Base-by-base conservation (phyloP, 2,329 filamentous ascomycete species). In the Fusarium equiseti region DNA sequence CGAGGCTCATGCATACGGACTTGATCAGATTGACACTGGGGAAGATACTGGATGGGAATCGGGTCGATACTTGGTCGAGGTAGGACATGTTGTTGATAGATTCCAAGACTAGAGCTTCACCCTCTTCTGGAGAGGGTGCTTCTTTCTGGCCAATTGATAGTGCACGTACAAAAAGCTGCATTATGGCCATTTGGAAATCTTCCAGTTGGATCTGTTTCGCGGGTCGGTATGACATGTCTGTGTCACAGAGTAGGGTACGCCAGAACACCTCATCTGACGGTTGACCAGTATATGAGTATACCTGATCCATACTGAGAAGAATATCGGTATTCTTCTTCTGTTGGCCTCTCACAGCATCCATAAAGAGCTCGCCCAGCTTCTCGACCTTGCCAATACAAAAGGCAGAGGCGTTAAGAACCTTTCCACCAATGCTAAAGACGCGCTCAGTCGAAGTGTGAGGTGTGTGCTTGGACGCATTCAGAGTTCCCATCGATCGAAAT, bases 181-280 rank as follows among this genome's bases (percentile, higher is more conserved):
- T 20, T 2, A 63, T n/a, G 7, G 13, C 12, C 13, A 13, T 6
- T 3, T 43, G 59, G 3, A 50, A 58, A 12, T 57, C 44, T 12
- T 16, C 38, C 0, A 31, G 5, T 2, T 15, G 31, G 8, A 64
- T 11, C 0, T 20, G 10, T 10, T 24, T 46, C 1, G 61, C 27
- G 0, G 61, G 59, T 6, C 59, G 26, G 2, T 44, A 8, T 6
- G 24, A 26, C 0, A 57, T 27, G 3, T 64, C 61, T 0, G 7
- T 27, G 8, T 64, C 61, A 26, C 29, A 63, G 6, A 64, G 20
- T 2, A 64, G 4, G 1, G 59, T 58, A 12, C 61, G 29, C 59
- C 59, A 64, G 0, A 64, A 38, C 5, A 16, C 61, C 5, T 64
- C 59, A 3, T 64, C 59, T 1, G 61, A 12, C 1, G 16, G 3